Base-by-base conservation (phyloP, 1,139 yeast species). In the Yamadazyma epiphylla region DNA sequence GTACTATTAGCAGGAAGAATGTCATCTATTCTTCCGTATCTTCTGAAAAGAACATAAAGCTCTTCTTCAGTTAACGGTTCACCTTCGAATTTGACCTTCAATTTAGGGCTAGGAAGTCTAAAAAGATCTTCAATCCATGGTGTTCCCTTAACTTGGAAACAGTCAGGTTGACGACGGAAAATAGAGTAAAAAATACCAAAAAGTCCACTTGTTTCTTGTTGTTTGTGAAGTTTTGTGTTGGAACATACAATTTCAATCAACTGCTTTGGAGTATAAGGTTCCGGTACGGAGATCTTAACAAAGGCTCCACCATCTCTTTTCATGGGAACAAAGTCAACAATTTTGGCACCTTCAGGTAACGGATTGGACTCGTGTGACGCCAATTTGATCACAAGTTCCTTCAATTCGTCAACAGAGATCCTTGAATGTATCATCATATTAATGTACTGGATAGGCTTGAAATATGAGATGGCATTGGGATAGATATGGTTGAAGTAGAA, bases 121-220 rank as follows among this genome's bases (percentile, higher is more conserved):
- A 84, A 73, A 50, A 91, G 65, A 53, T 91, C 98, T 56, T 91
- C 97, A 40, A 91, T 84, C 96, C 97, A 91, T 0, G 98, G 98
- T 0, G 77, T 70, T 36, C 98, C 98, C 43, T 82, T 81, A 1
- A 94, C 97, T 0, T 85, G 78, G 47, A 68, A 82, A 11, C 35
- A 39, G 48, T 39, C 59, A 53, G 57, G 78, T 7, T 10, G 7
- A 17, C 20, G 7, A 7, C 10, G 7, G 69, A 49, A 54, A 2
- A 59, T 4, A 7, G 34, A 30, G 21, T 46, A 41, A n/a, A 36
- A 46, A 22, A 19, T 33, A 32, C 7, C 60, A 33, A 53, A 63
- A 37, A 48, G 55, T 41, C 19, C 11, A 3, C 11, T 11, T 41
- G 70, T 44, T 52, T 41, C 31, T 57, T 51, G 35, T 32, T 44